Evolutionary conservation across 495 filamentous ascomycete genomes (phyloP), one percentile per base, ranked within the genome.

Genomic region (Trichocladium antarcticum): DNA sequence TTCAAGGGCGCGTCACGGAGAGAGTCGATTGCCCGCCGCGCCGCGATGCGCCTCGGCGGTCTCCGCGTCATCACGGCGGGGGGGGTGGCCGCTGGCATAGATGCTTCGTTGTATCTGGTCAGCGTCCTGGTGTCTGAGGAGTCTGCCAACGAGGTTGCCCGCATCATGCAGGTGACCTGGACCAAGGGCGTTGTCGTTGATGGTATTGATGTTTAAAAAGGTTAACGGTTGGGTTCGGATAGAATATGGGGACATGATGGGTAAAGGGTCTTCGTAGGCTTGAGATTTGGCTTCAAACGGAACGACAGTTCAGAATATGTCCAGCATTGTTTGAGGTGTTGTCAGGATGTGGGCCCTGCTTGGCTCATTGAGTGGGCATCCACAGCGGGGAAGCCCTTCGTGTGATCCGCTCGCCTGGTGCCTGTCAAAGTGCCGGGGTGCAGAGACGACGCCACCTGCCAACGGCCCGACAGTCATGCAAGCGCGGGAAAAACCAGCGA

Each of bases 81-180:
- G 45, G 87, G 86, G 41, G 70, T 87, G 44, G 81, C 80, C 52
- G 78, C 80, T 60, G 87, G 87, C 51, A 65, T 90, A 27, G 87
- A 93, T 71, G 87, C 84, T 16, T 68, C 78, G 49, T 66, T 89
- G 65, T 87, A 89, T 68, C 68, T 93, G 55, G 82, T 90, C 41
- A 81, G 77, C 65, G 79, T 80, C 45, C 68, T 89, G 61, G 80
- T 86, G 17, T 75, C 72, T 11, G 71, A 81, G 52, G 83, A 85
- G 17, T 67, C 74, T 37, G 83, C 84, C 20, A 71, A 78, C 21
- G 80, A 86, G 68, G 80, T 83, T 37, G 79, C 82, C 24, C 70
- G 77, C 40, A 28, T 78, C 37, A 75, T 86, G 72, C 82, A 87
- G 69, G 76, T 84, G 66, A 70, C 71, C 45, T 89, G 85, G 84